Percentiles rank a stretch among this genome's conserved stretches.
These are phyloP conservation scores for Nannochloropsis salina DNA, from an alignment of 108 stramenopile genomes.

Conservation along the genomic window DNA sequence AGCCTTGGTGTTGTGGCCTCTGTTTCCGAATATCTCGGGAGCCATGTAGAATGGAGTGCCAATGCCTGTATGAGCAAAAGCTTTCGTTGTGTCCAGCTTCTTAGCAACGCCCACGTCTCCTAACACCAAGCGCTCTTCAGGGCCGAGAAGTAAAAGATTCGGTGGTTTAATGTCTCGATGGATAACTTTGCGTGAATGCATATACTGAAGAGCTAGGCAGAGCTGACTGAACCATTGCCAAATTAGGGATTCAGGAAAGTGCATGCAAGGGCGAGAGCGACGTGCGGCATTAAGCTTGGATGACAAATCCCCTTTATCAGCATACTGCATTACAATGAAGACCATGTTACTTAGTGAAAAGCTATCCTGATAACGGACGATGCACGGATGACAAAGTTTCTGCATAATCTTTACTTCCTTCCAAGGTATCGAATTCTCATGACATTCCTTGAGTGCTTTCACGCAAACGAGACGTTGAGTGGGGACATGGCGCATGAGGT, in stretches of 20 bases:
- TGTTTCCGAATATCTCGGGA: constrained; percentile 58
- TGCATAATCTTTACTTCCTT: constrained; percentile 53
- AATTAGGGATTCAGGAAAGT: constrained; percentile 49
- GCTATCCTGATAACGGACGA: constrained; percentile 55
- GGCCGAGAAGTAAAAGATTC: constrained; percentile 55
- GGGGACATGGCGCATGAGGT: constrained; percentile 54
- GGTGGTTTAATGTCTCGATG: constrained; percentile 59
- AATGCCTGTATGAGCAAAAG: constrained; percentile 55
- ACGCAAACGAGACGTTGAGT: constrained; percentile 51
- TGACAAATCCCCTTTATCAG: constrained; percentile 57
- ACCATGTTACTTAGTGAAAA: constrained; percentile 31
- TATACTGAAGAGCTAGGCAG: constrained; percentile 51
- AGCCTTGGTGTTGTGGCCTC: constrained; percentile 55
- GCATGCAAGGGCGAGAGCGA: constrained; percentile 10
- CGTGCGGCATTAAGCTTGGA: constrained; percentile 29
- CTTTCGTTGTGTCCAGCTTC: constrained; percentile 50
- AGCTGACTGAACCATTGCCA: constrained; percentile 60
- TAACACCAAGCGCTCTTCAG: constrained; percentile 52
- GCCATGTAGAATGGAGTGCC: constrained; percentile 63
- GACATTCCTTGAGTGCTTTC: constrained; percentile 51
- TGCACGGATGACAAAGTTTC: constrained; percentile 53
- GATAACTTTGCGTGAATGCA: constrained; percentile 51
- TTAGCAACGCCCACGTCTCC: constrained; percentile 58
- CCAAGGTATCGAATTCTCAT: constrained; percentile 47
- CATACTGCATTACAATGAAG: constrained; percentile 59